Base-by-base conservation (phyloP, 192 early-diverging fungal genomes). In the Umbelopsis sp. region DNA sequence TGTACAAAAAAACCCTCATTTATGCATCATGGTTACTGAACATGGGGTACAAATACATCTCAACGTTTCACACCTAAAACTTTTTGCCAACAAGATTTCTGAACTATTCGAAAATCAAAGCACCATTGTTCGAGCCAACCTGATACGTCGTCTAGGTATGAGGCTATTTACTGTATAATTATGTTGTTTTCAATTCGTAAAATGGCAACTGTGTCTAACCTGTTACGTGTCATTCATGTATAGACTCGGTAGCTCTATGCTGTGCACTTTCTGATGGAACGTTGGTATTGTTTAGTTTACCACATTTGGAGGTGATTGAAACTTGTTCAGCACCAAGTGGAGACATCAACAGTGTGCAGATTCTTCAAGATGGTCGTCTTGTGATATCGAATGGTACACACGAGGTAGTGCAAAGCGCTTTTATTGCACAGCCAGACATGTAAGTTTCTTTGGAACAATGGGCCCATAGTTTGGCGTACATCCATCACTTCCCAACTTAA, bases 301-400 rank as follows among this genome's bases (percentile, higher is more conserved):
- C 78, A 35, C 35, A 49, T 6, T 52, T 79, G 23, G 58, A 71
- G 16, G 33, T 65, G 2, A 49, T 79, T 6, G 65, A 65, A 25
- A 52, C 48, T 18, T 13, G 13, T 5, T 25, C 12, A 35, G 25
- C 55, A 61, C 27, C 27, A 7, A 35, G 11, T 61, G 55, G 33
- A 35, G 35, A 61, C 3, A 25, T 61, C 7, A 5, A 49, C 15
- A 11, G 13, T 12, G 21, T 30, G 30, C 55, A 49, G 49, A 41
- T 67, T 20, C 44, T 67, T 67, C 41, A 47, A 46, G 78, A 80
- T 52, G 78, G 78, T 67, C 48, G 74, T 20, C 33, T 80, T 8
- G 27, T 72, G 50, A 16, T 67, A n/a, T 80, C 74, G 67, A 73
- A 67, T 61, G 71, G 68, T 1, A 20, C 69, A 20, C 68, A 65